Evolutionary conservation across 2,329 filamentous ascomycete species (phyloP), one percentile per base, ranked within the genome.

Genomic region (Exophiala viscosa): DNA sequence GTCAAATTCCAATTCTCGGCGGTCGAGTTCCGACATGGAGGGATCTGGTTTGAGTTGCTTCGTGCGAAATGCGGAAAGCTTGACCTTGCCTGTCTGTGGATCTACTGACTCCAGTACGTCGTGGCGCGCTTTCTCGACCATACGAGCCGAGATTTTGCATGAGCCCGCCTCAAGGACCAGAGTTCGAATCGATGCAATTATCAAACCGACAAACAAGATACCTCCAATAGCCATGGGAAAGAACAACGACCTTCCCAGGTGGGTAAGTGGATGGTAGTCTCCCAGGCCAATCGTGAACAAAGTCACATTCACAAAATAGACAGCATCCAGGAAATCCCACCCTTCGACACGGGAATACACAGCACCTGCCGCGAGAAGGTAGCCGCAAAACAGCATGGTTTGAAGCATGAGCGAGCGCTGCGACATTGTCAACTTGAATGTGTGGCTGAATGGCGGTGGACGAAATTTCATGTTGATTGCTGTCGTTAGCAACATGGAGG

Each of bases 401-500:
- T 72, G 70, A 6, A 71, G 49, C 69, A 71, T 72, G 17, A 72
- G 55, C 11, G 80, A 81, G 17, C 80, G 67, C 60, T 83, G 80
- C 31, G 74, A 75, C 15, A 70, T 69, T 0, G 77, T 81, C 5
- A 83, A 69, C 9, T 73, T 69, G 62, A 81, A 83, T 15, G 31
- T n/a, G 20, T 15, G 28, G 42, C 42, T 45, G 28, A 45, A 45
- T n/a, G 23, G 14, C 18, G 42, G 42, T 15, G 42, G 20, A 2
- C 17, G 6, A 20, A 33, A 44, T 3, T 13, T 20, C 42, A 45
- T 89, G 84, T 60, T 88, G 85, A 5, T 79, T 78, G 63, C 95
- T 95, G 61, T 88, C 85, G 0, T 58, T 13, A 75, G 67, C 73
- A 82, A 75, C 8, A 82, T 62, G 1, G 69, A 69, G 1, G 77